Conservation (phyloP, 2,329 filamentous ascomycete genomes). For the Corynespora cassiicola region DNA sequence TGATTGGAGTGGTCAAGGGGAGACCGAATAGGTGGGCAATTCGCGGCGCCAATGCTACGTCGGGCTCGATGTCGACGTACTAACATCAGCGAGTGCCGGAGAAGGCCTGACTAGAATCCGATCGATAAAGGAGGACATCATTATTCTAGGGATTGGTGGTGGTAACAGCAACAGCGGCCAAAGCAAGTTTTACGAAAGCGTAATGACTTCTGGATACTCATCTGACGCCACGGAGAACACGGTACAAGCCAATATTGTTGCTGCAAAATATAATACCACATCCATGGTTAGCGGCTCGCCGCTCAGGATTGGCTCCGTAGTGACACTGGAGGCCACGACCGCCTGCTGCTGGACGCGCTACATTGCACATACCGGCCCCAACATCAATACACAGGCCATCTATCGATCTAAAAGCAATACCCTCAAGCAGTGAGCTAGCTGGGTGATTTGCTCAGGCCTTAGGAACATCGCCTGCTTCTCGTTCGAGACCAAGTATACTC, state of each 20-base stretch:
- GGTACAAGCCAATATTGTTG: slow-evolving; percentile 67
- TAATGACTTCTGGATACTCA: slow-evolving; percentile 68
- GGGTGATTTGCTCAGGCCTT: slow-evolving; percentile 64
- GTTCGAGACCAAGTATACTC: slow-evolving; percentile 65
- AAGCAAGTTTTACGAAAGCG: slow-evolving; percentile 71
- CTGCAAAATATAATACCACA: slow-evolving; percentile 60
- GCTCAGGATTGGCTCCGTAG: slow-evolving; percentile 57
- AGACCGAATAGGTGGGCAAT: slow-evolving; percentile 64
- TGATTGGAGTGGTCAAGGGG: slow-evolving; percentile 66
- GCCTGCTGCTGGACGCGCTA: slow-evolving; percentile 62
- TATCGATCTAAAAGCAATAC: slow-evolving; percentile 57
- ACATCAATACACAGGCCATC: slow-evolving; percentile 63
- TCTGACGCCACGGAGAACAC: slow-evolving; percentile 64
- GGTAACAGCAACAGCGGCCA: slow-evolving; percentile 67
- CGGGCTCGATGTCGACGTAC: slow-evolving; percentile 63
- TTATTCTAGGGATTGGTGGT: slow-evolving; percentile 74
- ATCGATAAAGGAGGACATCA: slow-evolving; percentile 71
- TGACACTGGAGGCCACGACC: slow-evolving; percentile 65
- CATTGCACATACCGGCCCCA: slow-evolving; percentile 59
- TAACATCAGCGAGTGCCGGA: slow-evolving; percentile 65
- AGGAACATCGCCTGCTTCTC: slow-evolving; percentile 65
- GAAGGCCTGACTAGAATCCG: slow-evolving; percentile 59
- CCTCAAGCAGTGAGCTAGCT: slow-evolving; percentile 62
- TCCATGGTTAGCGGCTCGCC: slow-evolving; percentile 57
- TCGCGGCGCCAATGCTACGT: slow-evolving; percentile 63